Evolutionary conservation across 352 stramenopile species (phyloP), one percentile per base, ranked within the genome.

Genomic region (Saprolegnia diclina): DNA sequence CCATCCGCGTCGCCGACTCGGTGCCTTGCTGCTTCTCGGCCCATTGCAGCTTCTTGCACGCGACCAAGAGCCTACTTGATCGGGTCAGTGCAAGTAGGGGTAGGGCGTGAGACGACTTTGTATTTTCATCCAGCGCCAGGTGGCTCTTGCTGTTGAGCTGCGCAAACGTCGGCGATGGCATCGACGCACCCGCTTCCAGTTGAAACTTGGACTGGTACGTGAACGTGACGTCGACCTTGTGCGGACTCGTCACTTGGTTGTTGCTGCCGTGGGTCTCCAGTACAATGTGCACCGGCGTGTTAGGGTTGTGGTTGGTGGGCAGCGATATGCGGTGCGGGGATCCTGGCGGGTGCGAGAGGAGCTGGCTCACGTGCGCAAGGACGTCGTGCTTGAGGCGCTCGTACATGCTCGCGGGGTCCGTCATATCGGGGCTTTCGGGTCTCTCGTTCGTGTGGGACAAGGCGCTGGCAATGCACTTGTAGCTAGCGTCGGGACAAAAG

Each of bases 1-100:
- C 85, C n/a, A 91, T 91, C 4, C 75, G 68, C 16, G 72, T 88
- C 13, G 80, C 67, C 0, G 77, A 45, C 40, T 89, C 81, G 18
- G 86, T 67, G 53, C 75, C 79, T 48, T 73, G 80, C 32, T 85
- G 81, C 9, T 53, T 35, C 40, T 88, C 74, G 1, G 74, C 76
- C 44, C 65, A 45, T 21, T 86, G 73, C 2, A 93, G 63, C 1
- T 82, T 78, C 38, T 91, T 78, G 37, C 79, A 89, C 13, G 82
- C 76, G 22, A 85, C 80, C 6, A 83, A 40, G 13, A 93, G 81
- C 14, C 83, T 78, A 40, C 85, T 79, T 11, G 71, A 72, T 38
- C 73, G 73, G 7, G 73, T 74, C 10, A 76, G 62, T 14, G 73
- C 35, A 6, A 72, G 26, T 7, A 44, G n/a, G 56, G 67, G 48